These are phyloP conservation scores for Jackrogersella minutella DNA, from an alignment of 495 filamentous ascomycete genomes.

Conservation along the genomic window DNA sequence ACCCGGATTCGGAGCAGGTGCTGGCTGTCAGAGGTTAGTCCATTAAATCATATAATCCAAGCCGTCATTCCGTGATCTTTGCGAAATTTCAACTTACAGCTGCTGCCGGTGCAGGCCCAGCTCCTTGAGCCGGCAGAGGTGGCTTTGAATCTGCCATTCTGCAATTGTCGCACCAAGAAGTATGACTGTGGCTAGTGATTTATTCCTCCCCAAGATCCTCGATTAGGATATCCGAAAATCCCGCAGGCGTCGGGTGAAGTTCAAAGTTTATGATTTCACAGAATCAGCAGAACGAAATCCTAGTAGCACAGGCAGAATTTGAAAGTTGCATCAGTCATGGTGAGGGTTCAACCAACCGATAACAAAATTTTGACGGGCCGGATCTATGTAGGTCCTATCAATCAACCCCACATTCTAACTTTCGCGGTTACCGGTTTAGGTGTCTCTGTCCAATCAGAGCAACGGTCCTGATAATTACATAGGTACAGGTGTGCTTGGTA, in stretches of 20 bases:
- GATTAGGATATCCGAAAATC: too few relatives aligned
- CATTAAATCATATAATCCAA: not conserved
- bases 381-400: slow-evolving; percentile 40
- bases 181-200: not conserved
- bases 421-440: slow-evolving; percentile 17
- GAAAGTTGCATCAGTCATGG: slow-evolving; percentile 2
- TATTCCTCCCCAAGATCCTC: not conserved
- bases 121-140: slow-evolving; percentile 21
- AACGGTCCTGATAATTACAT: too few relatives aligned
- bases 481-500: not conserved
- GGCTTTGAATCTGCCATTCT: slow-evolving; percentile 33
- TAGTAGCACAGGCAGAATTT: not conserved
- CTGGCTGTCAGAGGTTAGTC: slow-evolving; percentile 13
- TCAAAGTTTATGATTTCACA: not conserved
- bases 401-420: slow-evolving; percentile 10
- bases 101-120: slow-evolving; percentile 12
- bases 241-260: too few relatives aligned
- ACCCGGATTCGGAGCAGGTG: slow-evolving; percentile 40
- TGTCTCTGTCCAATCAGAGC: slow-evolving; percentile 11
- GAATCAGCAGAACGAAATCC: not conserved
- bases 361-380: slow-evolving; percentile 38
- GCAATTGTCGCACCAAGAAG: not conserved
- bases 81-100: slow-evolving; percentile 3
- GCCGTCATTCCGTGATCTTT: too few relatives aligned
- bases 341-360: slow-evolving; percentile 16